Evolutionary conservation across 129 eudicot species (phyloP).

Genomic region (Solidago caesia): DNA sequence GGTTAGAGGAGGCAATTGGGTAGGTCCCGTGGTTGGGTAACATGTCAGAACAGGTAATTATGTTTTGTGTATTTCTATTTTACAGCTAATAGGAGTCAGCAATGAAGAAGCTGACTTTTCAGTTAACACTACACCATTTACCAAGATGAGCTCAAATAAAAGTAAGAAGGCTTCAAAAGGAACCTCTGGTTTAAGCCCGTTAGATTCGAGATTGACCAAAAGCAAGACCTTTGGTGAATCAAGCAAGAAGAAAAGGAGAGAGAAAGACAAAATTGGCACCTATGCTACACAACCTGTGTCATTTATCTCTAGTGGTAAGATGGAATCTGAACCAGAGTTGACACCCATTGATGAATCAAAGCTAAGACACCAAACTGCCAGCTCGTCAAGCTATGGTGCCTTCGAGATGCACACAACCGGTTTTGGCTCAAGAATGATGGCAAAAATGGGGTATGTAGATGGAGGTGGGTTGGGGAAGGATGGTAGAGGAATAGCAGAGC

Average conservation of each 20-base stretch:
- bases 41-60: neutral
- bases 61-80: conserved; percentile 22
- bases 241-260: conserved; percentile 38
- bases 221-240: conserved; percentile 35
- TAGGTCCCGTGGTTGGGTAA: neutral
- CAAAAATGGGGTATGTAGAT: conserved; percentile 86
- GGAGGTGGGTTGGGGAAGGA: conserved; percentile 84
- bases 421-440: conserved; percentile 91
- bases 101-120: conserved; percentile 55
- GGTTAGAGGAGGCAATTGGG: too few species aligned
- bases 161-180: conserved; percentile 41
- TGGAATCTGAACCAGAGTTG: conserved; percentile 46
- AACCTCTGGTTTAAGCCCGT: conserved; percentile 31
- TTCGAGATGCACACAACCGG: conserved; percentile 94
- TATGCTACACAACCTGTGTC: conserved; percentile 74
- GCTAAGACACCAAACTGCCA: conserved; percentile 34
- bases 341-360: conserved; percentile 24
- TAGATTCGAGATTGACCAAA: conserved; percentile 28
- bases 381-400: conserved; percentile 57
- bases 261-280: conserved; percentile 43
- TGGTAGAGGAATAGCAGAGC: conserved; percentile 67
- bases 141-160: conserved; percentile 31
- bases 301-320: conserved; percentile 72
- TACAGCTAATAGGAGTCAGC: conserved; percentile 65
- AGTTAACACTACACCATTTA: conserved; percentile 30